Conservation (phyloP, 345 rosid species). For the Angophora floribunda region DNA sequence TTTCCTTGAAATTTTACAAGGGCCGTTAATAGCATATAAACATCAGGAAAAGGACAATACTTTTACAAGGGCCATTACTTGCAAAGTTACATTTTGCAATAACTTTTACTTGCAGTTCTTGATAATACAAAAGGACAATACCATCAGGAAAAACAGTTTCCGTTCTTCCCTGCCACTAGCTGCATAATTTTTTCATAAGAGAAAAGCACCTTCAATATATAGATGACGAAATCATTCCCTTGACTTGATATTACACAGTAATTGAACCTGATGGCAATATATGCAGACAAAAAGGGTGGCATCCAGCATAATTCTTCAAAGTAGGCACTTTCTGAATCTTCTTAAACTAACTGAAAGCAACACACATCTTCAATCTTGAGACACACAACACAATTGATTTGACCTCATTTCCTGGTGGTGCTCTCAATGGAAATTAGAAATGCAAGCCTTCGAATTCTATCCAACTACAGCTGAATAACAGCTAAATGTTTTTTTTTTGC, state of each 20-base stretch:
- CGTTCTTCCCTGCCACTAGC: background rate
- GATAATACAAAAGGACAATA: background rate
- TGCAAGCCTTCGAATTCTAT: background rate
- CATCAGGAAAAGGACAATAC: no score
- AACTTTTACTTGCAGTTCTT: background rate
- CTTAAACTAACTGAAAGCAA: background rate
- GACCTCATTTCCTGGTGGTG: background rate
- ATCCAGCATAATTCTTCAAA: background rate
- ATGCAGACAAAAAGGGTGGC: background rate
- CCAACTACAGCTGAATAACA: background rate
- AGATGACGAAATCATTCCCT: background rate
- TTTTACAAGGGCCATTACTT: background rate
- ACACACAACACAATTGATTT: background rate
- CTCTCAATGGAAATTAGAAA: background rate
- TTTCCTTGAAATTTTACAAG: background rate
- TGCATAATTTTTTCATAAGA: background rate
- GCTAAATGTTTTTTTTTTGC: background rate
- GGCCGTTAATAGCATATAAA: background rate
- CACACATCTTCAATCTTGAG: background rate
- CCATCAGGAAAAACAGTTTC: background rate
- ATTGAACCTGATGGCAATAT: background rate
- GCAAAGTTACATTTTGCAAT: background rate
- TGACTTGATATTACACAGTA: background rate
- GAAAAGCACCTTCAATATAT: background rate
- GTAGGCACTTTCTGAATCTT: background rate